Conservation (phyloP, 495 filamentous ascomycete genomes). For the Aspergillus affinis region DNA sequence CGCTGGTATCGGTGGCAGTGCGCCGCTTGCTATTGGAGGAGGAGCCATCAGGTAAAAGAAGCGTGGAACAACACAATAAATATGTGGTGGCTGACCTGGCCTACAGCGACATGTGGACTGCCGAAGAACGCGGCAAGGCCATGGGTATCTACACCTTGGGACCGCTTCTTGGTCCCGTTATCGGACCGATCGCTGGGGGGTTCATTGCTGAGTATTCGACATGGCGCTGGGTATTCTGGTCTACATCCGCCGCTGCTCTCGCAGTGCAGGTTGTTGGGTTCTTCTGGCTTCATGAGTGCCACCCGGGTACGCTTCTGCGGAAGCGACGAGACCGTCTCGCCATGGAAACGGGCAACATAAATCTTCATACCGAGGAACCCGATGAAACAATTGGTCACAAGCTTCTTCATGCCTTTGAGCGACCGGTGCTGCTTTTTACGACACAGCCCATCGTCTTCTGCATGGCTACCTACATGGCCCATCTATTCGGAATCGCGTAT, state of each 20-base stretch:
- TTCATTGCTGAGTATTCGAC: slow-evolving; percentile 54
- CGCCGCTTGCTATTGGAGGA: slow-evolving; percentile 11
- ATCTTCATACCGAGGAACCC: slow-evolving; percentile 52
- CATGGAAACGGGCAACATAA: slow-evolving; percentile 59
- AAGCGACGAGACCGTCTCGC: slow-evolving; percentile 54
- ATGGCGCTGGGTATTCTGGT: slow-evolving; percentile 57
- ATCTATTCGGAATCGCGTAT: slow-evolving; percentile 11
- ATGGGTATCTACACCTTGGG: slow-evolving; percentile 15
- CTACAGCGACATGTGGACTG: slow-evolving; percentile 9
- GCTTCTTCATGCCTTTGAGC: slow-evolving; percentile 47
- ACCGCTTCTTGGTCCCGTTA: slow-evolving; percentile 11
- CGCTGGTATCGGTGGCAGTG: slow-evolving; percentile 13
- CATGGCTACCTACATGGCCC: slow-evolving; percentile 11
- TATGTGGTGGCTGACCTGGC: background rate
- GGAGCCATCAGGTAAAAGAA: slow-evolving; percentile 5
- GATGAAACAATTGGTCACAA: slow-evolving; percentile 42
- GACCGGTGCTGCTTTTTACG: slow-evolving; percentile 11
- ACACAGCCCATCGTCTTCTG: slow-evolving; percentile 12
- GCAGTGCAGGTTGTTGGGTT: slow-evolving; percentile 62
- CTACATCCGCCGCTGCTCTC: slow-evolving; percentile 57
- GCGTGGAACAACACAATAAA: background rate
- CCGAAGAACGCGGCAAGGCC: slow-evolving; percentile 14
- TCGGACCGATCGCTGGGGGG: slow-evolving; percentile 48
- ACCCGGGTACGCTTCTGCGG: slow-evolving; percentile 58
- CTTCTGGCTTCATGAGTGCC: slow-evolving; percentile 67